phyloP scores from a whole-genome alignment of 257 asterid genomes.

The Ilex aquifolium region DNA sequence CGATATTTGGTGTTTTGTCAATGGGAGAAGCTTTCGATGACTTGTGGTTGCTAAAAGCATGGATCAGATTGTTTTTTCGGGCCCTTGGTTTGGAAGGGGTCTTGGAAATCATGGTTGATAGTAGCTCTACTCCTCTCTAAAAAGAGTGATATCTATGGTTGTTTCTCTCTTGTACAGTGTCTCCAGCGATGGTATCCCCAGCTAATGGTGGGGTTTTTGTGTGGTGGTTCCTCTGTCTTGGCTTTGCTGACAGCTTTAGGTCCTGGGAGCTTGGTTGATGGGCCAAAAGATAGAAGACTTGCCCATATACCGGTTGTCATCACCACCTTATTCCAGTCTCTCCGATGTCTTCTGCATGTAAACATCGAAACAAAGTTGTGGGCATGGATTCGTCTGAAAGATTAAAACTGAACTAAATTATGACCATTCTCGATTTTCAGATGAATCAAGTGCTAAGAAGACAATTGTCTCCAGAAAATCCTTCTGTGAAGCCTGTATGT shows the following conservation, averaged over 20 bases:
- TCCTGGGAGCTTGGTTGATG: conserved; percentile 17
- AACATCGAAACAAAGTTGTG: not conserved
- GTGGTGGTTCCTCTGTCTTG: not conserved
- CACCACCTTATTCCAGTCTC: conserved; percentile 12
- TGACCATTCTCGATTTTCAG: not conserved
- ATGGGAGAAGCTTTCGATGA: not conserved
- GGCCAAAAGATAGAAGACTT: conserved; percentile 12
- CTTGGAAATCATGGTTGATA: too few relatives aligned
- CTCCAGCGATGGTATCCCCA: not conserved
- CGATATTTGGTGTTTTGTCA: not conserved
- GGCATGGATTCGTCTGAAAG: not conserved
- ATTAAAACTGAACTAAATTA: too few relatives aligned
- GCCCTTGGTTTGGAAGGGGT: too few relatives aligned
- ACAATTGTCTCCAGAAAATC: conserved; percentile 8
- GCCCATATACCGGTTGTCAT: conserved; percentile 6
- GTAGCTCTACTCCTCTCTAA: too few relatives aligned
- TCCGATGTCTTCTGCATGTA: not conserved
- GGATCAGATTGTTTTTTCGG: too few relatives aligned
- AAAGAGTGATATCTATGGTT: not conserved
- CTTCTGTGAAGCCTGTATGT: conserved; percentile 12
- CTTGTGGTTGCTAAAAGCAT: too few relatives aligned
- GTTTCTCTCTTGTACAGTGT: not conserved
- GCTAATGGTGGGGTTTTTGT: not conserved
- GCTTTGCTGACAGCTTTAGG: not conserved
- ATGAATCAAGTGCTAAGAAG: conserved; percentile 7